Evolutionary conservation across 1,284 basidiomycete genomes (phyloP), one percentile per base, ranked within the genome.

Genomic region (Exobasidium cylindrosporum): DNA sequence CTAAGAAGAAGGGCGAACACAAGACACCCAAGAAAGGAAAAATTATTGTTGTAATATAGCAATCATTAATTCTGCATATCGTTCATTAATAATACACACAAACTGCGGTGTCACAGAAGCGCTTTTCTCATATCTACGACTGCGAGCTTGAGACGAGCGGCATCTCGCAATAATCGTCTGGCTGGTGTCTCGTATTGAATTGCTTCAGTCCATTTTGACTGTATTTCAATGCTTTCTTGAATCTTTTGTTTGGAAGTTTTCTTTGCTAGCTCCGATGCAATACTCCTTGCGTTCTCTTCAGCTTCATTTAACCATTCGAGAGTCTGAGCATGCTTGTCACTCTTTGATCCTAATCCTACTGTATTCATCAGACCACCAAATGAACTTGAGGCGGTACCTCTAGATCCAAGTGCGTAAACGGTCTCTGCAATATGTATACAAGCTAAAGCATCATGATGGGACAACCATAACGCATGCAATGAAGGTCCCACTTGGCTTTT

Each of bases 341-440:
- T 23, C 11, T 46, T 21, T 26, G 44, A 29, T 35, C 29, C 54
- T 40, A 14, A 46, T 44, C 52, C 56, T 47, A 3, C 44, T 29
- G 35, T 40, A 7, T 54, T 11, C 40, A 31, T 24, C 45, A 50
- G 4, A 28, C 47, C 32, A 6, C 24, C 32, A 17, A 40, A 1
- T 7, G 30, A 26, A 17, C 24, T 10, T 1, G 59, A 6, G 10
- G 53, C 21, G 14, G 50, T 14, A 28, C 55, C n/a, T 44, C 31
- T 52, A 21, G 60, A 23, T 43, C 52, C 40, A 13, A 78, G 62
- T 3, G 68, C 76, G 31, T 63, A 73, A 21, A 74, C 58, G 1
- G 76, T 78, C 47, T 78, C 74, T 26, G 73, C 76, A 0, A 76
- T 50, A 46, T 78, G 73, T 40, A 75, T 57, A 29, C 63, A 56